A percentile compares a stretch with the other conserved stretches of the same genome.
phyloP scores from a whole-genome alignment of 1,284 basidiomycete species.

The Leccinum subrobustum region DNA sequence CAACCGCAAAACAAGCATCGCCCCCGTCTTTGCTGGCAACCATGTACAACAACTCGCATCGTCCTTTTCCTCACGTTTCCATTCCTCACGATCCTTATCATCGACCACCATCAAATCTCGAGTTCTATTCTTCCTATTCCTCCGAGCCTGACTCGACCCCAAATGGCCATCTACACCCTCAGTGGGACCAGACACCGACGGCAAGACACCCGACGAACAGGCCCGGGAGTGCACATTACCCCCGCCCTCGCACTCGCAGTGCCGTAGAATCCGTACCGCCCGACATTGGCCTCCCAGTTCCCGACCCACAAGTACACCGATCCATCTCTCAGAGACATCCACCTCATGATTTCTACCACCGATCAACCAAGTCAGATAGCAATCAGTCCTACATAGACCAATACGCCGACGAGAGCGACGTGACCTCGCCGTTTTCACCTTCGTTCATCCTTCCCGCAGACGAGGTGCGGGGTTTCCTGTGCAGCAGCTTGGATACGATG shows the following conservation, averaged over 20 bases:
- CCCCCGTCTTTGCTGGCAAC: neutral
- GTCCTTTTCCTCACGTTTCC: slow-evolving; percentile 39
- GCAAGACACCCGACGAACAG: slow-evolving; percentile 14
- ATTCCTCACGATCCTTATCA: slow-evolving; percentile 40
- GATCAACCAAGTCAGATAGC: slow-evolving; percentile 39
- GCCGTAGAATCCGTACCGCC: slow-evolving; percentile 34
- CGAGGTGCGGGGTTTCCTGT: slow-evolving; percentile 26
- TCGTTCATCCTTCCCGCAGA: slow-evolving; percentile 22
- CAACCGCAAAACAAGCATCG: slow-evolving; percentile 8
- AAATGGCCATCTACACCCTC: slow-evolving; percentile 8
- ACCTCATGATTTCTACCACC: slow-evolving; percentile 41
- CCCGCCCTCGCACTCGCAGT: slow-evolving; percentile 39
- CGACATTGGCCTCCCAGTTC: slow-evolving; percentile 37
- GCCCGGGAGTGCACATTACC: slow-evolving; percentile 6
- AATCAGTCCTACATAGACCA: slow-evolving; percentile 16
- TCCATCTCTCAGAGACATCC: slow-evolving; percentile 44
- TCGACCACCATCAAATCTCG: slow-evolving; percentile 28
- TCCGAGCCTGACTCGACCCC: slow-evolving; percentile 20
- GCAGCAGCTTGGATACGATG: neutral
- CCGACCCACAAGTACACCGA: slow-evolving; percentile 53
- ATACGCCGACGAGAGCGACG: slow-evolving; percentile 8
- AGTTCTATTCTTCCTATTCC: slow-evolving; percentile 29
- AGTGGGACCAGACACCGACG: slow-evolving; percentile 32
- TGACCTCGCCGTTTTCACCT: slow-evolving; percentile 27
- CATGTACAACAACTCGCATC: slow-evolving; percentile 28